Evolutionary conservation across 192 early-diverging fungal species (phyloP).

Genomic region (Cetraspora pellucida): DNA sequence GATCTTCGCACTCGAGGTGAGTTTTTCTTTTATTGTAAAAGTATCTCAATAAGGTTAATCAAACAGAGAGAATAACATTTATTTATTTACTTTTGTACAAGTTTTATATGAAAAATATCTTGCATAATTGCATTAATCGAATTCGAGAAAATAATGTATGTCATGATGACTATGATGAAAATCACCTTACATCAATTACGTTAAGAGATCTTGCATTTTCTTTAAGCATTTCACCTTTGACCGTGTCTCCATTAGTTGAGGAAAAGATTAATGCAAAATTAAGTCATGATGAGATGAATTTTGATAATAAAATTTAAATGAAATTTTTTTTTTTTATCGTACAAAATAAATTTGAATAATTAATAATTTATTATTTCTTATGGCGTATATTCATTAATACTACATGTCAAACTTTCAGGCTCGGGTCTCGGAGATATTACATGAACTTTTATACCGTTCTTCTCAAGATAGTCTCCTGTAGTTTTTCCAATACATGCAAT

Average conservation of each 20-base stretch:
- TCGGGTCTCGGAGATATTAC: constrained; percentile 43
- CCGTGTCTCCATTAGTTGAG: not conserved
- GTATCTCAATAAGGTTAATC: not conserved
- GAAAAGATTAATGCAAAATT: not conserved
- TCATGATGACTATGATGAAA: not conserved
- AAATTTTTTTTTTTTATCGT: not conserved
- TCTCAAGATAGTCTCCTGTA: constrained; percentile 39
- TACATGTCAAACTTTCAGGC: constrained; percentile 29
- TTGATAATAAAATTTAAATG: not conserved
- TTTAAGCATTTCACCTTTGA: constrained; percentile 1
- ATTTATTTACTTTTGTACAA: not conserved
- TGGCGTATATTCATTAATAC: constrained; percentile 30
- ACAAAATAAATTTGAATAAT: too few relatives aligned
- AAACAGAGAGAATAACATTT: not conserved
- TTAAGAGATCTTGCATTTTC: constrained; percentile 22
- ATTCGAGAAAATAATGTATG: not conserved
- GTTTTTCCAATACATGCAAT: constrained; percentile 56
- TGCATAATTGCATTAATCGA: constrained; percentile 7
- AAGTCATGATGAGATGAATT: not conserved
- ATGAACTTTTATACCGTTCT: constrained; percentile 25
- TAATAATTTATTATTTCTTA: not conserved
- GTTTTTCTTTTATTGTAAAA: not conserved
- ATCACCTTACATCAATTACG: not conserved
- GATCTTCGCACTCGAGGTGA: not conserved
- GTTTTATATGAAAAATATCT: not conserved